Conservation (phyloP, 306 rosid species). For the Albizia julibrissin region DNA sequence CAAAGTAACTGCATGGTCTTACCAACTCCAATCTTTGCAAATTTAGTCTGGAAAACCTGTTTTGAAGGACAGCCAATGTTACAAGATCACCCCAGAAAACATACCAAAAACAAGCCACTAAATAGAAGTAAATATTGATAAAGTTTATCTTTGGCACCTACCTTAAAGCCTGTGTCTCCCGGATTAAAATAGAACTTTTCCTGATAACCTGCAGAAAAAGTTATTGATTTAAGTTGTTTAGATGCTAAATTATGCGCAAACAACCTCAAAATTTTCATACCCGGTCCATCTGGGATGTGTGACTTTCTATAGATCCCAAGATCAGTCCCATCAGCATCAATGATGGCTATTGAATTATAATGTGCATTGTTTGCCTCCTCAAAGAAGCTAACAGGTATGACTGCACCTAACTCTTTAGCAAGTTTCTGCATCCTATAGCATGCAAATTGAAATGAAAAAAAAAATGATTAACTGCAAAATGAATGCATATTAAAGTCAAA, state of each 20-base stretch:
- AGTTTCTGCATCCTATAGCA: constrained; percentile 81
- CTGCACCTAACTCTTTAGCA: constrained; percentile 84
- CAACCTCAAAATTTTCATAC: constrained; percentile 41
- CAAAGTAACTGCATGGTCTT: constrained; percentile 38
- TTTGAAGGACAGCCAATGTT: constrained; percentile 35
- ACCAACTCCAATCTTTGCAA: constrained; percentile 93
- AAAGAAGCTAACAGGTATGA: constrained; percentile 92
- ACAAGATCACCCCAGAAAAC: constrained; percentile 16
- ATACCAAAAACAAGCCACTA: constrained; percentile 23
- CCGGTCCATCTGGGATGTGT: constrained; percentile 97
- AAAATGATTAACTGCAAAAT: constrained; percentile 24
- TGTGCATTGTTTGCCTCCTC: constrained; percentile 99
- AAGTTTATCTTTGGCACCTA: constrained; percentile 36
- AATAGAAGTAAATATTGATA: constrained; percentile 8
- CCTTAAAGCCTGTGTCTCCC: constrained; percentile 99
- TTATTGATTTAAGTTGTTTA: neutral
- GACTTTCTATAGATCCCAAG: constrained; percentile 96
- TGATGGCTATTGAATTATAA: constrained; percentile 82
- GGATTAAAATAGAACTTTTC: constrained; percentile 98
- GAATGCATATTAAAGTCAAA: constrained; percentile 17
- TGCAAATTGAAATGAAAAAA: constrained; percentile 30
- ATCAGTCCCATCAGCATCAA: constrained; percentile 95
- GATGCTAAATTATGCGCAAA: neutral
- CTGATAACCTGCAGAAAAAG: constrained; percentile 72
- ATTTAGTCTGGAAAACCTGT: constrained; percentile 92